Base-by-base conservation (phyloP, 495 filamentous ascomycete genomes). In the Parmelia sp. region DNA sequence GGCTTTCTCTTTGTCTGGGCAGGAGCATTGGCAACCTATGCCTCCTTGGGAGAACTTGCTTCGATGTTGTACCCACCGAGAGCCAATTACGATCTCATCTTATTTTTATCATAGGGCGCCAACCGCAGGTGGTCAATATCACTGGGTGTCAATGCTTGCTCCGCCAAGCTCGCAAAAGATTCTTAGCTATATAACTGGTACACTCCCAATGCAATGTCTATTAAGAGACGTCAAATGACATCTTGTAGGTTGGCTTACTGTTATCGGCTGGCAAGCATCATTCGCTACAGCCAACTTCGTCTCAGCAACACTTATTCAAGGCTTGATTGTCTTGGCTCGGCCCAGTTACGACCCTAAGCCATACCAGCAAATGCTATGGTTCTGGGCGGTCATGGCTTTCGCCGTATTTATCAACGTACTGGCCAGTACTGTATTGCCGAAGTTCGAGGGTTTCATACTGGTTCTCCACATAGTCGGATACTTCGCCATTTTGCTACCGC, bases 391-490 rank as follows among this genome's bases (percentile, higher is more conserved):
- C 6, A 66, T 77, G 7, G 36, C 75, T 5, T 68, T 79, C 23
- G 68, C 75, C 0, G 70, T 78, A 11, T 53, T 76, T 19, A 66
- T 79, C 56, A 84, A 84, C 65, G 71, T 77, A n/a, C 76, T 74
- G 58, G 71, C 74, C 35, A 73, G 74, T 17, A 71, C 75, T n/a
- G 60, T 79, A 39, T 74, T 85, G 25, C 74, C 77, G 17, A 67
- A 72, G 12, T 70, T 86, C 45, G 81, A 84, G 65, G 70, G 79
- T 27, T 71, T 80, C 31, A 77, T 70, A 23, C 74, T 78, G 23
- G 74, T 82, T 58, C 74, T 79, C 62, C 82, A 84, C 66, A 66
- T 83, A 15, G 70, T 80, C 39, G 75, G 78, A 65, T 76, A 82
- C 37, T 74, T 79, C 8, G 75, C 76, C 10, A 76, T 76, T 60